Base-by-base conservation (phyloP, 73 alveolate species). In the Uronychia binucleata region DNA sequence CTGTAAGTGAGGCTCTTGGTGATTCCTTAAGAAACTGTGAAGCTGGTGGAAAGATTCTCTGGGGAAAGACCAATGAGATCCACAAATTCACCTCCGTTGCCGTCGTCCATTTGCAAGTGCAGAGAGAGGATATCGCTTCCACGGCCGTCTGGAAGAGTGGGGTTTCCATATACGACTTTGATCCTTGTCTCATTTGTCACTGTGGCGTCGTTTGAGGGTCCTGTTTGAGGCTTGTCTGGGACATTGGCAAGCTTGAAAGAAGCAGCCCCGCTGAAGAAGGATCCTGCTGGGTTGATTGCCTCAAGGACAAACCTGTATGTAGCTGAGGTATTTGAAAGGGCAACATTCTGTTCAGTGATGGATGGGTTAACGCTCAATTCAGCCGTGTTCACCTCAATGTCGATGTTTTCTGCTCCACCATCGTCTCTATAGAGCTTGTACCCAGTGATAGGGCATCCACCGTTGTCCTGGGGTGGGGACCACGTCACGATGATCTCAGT, bases 391-490 rank as follows among this genome's bases (percentile, higher is more conserved):
- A 85, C 86, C 32, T 85, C 91, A 31, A 81, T 74, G 19, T 60
- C 30, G 28, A 84, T 34, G 8, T 74, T 28, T n/a, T 87, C 86
- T 31, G 83, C 94, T 67, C 46, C 29, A n/a, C 91, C 90, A 76
- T 79, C 83, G 32, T 77, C 86, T 57, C 59, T 79, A 77, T 87
- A 67, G 29, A 92, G 77, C n/a, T 59, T 86, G 84, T 74, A 92
- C 0, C 93, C 96, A 31, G 83, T 30, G n/a, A 92, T 34, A 0
- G 81, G 87, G 77, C 96, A 92, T 0, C 96, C 96, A 1, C 90
- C 92, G 74, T 81, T 57, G 57, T 34, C 46, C 1, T 30, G n/a
- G 28, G 96, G 92, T 30, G 89, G 77, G 8, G 58, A 33, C 96
- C 96, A 92, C 28, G 60, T 33, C 27, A 92, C 79, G 1, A 86